Percentiles rank a stretch among this genome's conserved stretches.
Evolutionary conservation across 1,139 yeast species (phyloP).

Genomic region (Nakaseomyces kungkrabaensis): DNA sequence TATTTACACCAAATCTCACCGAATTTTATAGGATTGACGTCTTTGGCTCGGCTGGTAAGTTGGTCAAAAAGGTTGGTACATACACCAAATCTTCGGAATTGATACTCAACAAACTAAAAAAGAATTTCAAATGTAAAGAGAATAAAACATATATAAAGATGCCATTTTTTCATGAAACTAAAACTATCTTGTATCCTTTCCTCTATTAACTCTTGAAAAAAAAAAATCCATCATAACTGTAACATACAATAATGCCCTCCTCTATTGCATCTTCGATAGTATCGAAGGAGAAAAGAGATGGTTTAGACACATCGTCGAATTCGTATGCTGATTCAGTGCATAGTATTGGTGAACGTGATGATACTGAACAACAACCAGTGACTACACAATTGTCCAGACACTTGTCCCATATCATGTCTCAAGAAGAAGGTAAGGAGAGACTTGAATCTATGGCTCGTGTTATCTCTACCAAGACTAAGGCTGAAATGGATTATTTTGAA

Average conservation of each 20-base stretch:
- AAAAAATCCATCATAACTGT: not conserved
- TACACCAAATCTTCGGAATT: not conserved
- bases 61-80: not conserved
- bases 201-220: not conserved
- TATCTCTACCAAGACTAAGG: conserved; percentile 34
- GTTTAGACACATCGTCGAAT: conserved; percentile 9
- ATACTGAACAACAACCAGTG: conserved; percentile 20
- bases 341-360: conserved; percentile 6
- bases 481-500: conserved; percentile 31
- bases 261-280: conserved; percentile 1
- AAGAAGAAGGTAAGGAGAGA: conserved; percentile 30
- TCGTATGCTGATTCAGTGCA: conserved; percentile 17
- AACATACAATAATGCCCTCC: not conserved
- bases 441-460: conserved; percentile 36
- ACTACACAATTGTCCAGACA: conserved; percentile 27
- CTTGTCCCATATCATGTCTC: conserved; percentile 24
- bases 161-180: not conserved
- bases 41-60: not conserved
- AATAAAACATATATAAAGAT: not conserved
- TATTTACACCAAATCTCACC: no score
- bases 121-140: not conserved
- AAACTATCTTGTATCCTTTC: not conserved
- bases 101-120: no score
- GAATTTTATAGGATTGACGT: not conserved
- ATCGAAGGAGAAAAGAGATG: conserved; percentile 3